These are phyloP conservation scores for Neoboletus brunneissimus DNA, from an alignment of 768 basidiomycete species.

Conservation along the genomic window DNA sequence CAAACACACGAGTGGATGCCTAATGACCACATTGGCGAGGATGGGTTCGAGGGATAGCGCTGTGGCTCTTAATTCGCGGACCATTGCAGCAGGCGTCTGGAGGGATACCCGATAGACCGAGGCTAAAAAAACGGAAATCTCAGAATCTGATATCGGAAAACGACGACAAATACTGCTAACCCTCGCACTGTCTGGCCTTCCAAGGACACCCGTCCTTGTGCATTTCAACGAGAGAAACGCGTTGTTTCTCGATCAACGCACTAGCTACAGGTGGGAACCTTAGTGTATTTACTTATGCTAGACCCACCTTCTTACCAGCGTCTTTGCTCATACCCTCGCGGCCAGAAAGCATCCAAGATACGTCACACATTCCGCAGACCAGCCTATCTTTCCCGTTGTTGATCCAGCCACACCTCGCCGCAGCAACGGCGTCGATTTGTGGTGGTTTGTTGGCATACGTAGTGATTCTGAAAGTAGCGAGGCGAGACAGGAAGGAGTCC, in stretches of 20 bases:
- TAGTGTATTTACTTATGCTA: conserved; percentile 7
- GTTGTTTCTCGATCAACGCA: conserved; percentile 72
- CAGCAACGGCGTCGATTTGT: conserved; percentile 73
- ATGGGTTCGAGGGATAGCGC: conserved; percentile 53
- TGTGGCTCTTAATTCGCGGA: conserved; percentile 54
- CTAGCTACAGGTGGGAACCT: conserved; percentile 45
- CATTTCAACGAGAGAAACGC: conserved; percentile 55
- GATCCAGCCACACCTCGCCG: conserved; percentile 78
- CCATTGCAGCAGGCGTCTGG: conserved; percentile 60
- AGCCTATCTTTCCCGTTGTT: conserved; percentile 82
- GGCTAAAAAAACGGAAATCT: conserved; percentile 34
- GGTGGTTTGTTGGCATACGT: conserved; percentile 80
- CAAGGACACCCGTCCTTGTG: conserved; percentile 86
- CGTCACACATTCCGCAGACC: conserved; percentile 66
- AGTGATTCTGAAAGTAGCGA: conserved; percentile 73
- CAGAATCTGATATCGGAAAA: not conserved
- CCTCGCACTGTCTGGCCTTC: conserved; percentile 76
- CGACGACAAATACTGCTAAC: conserved; percentile 39
- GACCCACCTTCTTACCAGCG: conserved; percentile 60
- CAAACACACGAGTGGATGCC: conserved; percentile 67
- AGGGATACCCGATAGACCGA: conserved; percentile 76
- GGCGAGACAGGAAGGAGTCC: conserved; percentile 66
- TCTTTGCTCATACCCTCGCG: conserved; percentile 72
- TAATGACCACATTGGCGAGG: conserved; percentile 53
- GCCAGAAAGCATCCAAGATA: conserved; percentile 71